A percentile compares a stretch with the other conserved stretches of the same genome.
These are phyloP conservation scores for Nidularia pulvinata DNA, from an alignment of 768 basidiomycete genomes.

Conservation along the genomic window DNA sequence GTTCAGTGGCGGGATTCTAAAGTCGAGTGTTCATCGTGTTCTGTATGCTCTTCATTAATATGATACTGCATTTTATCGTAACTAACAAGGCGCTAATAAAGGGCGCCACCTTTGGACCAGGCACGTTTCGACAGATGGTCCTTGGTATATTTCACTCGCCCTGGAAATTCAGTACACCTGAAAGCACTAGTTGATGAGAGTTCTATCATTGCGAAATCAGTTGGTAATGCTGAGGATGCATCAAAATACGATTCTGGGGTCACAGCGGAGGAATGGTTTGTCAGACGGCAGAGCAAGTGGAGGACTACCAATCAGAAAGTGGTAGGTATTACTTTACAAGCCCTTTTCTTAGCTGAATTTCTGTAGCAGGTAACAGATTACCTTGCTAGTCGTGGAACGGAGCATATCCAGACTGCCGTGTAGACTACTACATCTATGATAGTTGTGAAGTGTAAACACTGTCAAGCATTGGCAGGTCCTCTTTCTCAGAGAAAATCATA, in stretches of 20 bases:
- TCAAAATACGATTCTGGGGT: not conserved
- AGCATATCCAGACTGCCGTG: not conserved
- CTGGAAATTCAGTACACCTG: constrained; percentile 50
- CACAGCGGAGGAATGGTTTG: not conserved
- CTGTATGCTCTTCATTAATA: constrained; percentile 28
- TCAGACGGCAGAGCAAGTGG: not conserved
- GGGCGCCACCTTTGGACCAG: constrained; percentile 62
- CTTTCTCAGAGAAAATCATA: too few species aligned
- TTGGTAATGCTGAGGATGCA: constrained; percentile 15
- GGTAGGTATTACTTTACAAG: not conserved
- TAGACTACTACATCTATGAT: not conserved
- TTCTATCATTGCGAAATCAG: constrained; percentile 44
- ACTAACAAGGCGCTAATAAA: constrained; percentile 10
- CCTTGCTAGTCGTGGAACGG: not conserved
- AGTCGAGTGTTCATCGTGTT: constrained; percentile 61
- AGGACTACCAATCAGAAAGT: not conserved
- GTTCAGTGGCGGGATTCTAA: constrained; percentile 60
- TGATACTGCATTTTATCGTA: not conserved
- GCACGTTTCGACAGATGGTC: constrained; percentile 57
- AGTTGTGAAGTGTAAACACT: too few species aligned
- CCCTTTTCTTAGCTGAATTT: not conserved
- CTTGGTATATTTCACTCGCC: constrained; percentile 67
- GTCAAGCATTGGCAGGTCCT: too few species aligned
- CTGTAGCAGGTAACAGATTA: not conserved
- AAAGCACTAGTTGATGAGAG: constrained; percentile 54